A percentile compares a stretch with the other conserved stretches of the same genome.
phyloP scores from a whole-genome alignment of 441 rosid genomes.

The Bruguiera hainesii region DNA sequence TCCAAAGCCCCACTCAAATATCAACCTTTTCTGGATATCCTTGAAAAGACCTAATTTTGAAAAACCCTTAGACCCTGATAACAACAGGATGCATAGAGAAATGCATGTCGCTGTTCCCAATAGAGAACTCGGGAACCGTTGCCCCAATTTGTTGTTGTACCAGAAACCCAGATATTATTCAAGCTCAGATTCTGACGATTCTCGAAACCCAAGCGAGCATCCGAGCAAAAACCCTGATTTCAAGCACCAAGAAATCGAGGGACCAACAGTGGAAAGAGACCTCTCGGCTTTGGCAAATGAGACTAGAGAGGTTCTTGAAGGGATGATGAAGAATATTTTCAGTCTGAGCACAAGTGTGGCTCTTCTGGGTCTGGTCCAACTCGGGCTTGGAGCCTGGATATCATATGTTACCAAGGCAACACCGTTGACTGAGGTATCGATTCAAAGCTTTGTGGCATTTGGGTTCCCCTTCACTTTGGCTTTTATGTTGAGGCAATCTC shows the following conservation, averaged over 20 bases:
- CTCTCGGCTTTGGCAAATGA: constrained; percentile 71
- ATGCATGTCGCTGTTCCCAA: constrained; percentile 1
- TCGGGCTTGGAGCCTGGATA: constrained; percentile 71
- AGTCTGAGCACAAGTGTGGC: constrained; percentile 61
- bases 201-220: constrained; percentile 23
- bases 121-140: constrained; percentile 5
- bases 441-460: constrained; percentile 64
- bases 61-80: constrained; percentile 10
- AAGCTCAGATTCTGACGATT: constrained; percentile 28
- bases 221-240: constrained; percentile 57
- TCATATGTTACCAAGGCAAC: constrained; percentile 42
- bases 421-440: constrained; percentile 48
- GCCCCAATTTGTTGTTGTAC: constrained; percentile 13
- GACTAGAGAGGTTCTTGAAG: constrained; percentile 62
- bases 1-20: background rate
- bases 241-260: constrained; percentile 94
- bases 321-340: constrained; percentile 71
- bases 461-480: constrained; percentile 82
- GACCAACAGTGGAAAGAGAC: constrained; percentile 86
- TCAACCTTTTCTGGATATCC: background rate
- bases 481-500: constrained; percentile 63
- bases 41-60: background rate
- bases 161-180: constrained; percentile 43
- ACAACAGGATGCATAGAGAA: background rate
- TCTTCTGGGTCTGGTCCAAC: constrained; percentile 55